phyloP scores from a whole-genome alignment of 148 eudicot species.

The Persicaria tinctoria region DNA sequence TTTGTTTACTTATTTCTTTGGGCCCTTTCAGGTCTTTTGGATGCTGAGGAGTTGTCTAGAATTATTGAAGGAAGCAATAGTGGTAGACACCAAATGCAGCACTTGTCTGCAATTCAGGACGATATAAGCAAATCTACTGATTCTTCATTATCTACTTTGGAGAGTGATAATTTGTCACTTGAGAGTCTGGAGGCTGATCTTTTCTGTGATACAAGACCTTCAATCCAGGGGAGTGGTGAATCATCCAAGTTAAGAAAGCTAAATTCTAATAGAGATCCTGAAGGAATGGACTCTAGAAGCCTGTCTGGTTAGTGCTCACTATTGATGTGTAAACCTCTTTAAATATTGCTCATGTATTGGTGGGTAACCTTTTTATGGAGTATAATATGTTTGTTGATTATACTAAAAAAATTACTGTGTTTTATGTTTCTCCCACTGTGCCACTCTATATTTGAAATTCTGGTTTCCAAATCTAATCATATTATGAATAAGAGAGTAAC shows the following conservation, averaged over 20 bases:
- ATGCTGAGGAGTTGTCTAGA: constrained; percentile 79
- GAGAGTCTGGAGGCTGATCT: constrained; percentile 80
- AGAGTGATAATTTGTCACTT: constrained; percentile 65
- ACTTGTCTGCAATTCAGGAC: constrained; percentile 73
- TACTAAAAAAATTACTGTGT: too few relatives aligned
- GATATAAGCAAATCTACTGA: constrained; percentile 72
- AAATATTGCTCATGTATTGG: too few relatives aligned
- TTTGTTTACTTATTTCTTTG: constrained; percentile 11
- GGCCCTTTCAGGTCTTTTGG: constrained; percentile 61
- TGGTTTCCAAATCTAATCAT: too few relatives aligned
- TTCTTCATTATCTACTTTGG: constrained; percentile 71
- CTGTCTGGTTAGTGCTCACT: too few relatives aligned
- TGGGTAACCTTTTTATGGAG: too few relatives aligned
- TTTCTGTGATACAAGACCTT: constrained; percentile 87
- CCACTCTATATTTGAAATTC: too few relatives aligned
- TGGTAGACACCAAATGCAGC: constrained; percentile 22
- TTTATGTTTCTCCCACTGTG: too few relatives aligned
- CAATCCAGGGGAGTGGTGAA: constrained; percentile 71
- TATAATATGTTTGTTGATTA: too few relatives aligned
- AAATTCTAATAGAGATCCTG: neutral
- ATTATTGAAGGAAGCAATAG: constrained; percentile 55
- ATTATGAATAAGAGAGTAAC: too few relatives aligned
- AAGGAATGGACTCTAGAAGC: neutral
- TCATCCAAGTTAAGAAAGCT: constrained; percentile 23
- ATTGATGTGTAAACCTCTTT: constrained; percentile 31